phyloP scores from a whole-genome alignment of 148 eudicot species.

The Rhododendron kiyosumense region DNA sequence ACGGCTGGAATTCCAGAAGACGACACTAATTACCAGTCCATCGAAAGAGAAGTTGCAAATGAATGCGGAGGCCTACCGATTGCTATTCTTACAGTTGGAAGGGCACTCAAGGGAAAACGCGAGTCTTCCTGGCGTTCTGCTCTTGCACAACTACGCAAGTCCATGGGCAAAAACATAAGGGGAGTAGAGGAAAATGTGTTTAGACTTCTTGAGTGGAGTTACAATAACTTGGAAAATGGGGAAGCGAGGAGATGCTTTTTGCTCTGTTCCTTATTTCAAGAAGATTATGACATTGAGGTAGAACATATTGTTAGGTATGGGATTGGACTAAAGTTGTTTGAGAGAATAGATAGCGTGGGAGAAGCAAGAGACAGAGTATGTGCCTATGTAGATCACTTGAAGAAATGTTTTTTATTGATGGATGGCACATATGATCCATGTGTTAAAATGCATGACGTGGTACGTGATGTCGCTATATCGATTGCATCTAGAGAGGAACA shows the following conservation, averaged over 20 bases:
- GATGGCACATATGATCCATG: not conserved
- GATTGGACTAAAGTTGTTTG: no score
- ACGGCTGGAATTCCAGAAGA: no score
- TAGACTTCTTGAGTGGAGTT: no score
- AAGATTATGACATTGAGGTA: not conserved
- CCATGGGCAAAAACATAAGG: no score
- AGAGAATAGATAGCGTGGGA: not conserved
- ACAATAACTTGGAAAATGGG: no score
- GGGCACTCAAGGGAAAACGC: not conserved
- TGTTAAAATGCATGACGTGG: constrained; percentile 20
- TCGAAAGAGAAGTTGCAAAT: not conserved
- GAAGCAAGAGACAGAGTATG: not conserved
- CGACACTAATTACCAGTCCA: no score
- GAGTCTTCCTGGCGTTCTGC: no score
- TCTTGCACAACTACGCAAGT: no score
- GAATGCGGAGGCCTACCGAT: constrained; percentile 16
- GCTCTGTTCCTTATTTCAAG: not conserved
- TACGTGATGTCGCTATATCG: not conserved
- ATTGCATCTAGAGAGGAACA: not conserved
- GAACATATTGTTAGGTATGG: no score
- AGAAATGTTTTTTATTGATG: not conserved
- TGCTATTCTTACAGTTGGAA: not conserved
- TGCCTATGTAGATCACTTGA: not conserved
- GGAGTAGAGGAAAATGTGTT: no score
- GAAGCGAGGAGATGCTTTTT: no score